phyloP scores from a whole-genome alignment of 805 yeast genomes.

The Hanseniaspora thailandica region DNA sequence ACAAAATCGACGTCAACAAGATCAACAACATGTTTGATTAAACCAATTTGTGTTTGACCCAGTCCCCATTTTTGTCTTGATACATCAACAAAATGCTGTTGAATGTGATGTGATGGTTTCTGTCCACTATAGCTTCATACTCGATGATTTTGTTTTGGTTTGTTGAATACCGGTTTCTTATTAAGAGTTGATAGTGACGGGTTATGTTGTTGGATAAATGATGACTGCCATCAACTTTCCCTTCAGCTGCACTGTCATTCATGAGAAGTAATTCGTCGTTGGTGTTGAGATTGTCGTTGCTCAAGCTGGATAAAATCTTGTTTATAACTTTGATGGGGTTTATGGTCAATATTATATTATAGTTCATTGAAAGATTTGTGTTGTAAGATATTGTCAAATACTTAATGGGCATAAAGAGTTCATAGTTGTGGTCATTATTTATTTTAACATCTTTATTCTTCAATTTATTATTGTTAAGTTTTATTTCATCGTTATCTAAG shows the following conservation, averaged over 20 bases:
- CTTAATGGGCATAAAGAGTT: conserved; percentile 4
- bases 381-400: conserved; percentile 7
- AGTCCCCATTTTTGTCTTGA: neutral
- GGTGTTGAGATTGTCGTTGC: neutral
- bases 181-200: neutral
- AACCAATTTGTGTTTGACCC: neutral
- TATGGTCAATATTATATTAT: neutral
- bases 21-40: conserved; percentile 3
- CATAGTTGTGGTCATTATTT: neutral
- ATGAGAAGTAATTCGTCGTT: neutral
- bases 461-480: neutral
- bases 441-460: neutral
- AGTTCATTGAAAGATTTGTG: neutral
- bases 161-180: neutral
- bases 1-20: neutral
- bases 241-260: neutral
- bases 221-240: conserved; percentile 4
- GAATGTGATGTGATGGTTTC: neutral
- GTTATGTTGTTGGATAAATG: neutral
- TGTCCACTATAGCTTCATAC: neutral
- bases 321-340: neutral
- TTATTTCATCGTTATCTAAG: neutral
- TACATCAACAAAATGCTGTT: neutral
- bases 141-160: neutral
- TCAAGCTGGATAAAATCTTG: neutral